Evolutionary conservation across 495 filamentous ascomycete species (phyloP).

Genomic region (Penicillium coffeae): DNA sequence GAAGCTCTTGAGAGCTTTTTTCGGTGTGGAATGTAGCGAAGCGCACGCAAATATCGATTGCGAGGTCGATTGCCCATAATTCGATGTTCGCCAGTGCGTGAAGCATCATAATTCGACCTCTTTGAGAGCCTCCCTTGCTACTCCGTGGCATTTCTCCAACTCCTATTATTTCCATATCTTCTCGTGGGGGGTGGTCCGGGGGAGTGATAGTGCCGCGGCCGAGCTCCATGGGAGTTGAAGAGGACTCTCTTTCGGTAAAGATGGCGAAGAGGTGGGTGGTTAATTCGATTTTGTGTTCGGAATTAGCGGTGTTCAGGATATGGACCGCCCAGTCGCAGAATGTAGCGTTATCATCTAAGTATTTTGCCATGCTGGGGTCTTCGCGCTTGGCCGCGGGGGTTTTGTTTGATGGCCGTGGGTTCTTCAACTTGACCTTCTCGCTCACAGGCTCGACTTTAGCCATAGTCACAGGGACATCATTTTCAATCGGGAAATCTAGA

Average conservation of each 20-base stretch:
- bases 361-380: conserved; percentile 21
- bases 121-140: conserved; percentile 43
- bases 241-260: conserved; percentile 38
- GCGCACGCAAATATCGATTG: conserved; percentile 51
- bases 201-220: conserved; percentile 33
- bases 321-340: conserved; percentile 52
- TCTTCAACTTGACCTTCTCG: conserved; percentile 49
- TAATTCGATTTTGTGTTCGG: conserved; percentile 52
- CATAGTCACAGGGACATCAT: conserved; percentile 20
- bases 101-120: conserved; percentile 49
- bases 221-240: conserved; percentile 43
- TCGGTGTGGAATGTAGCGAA: conserved; percentile 47
- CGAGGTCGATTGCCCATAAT: conserved; percentile 52
- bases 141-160: conserved; percentile 42
- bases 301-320: conserved; percentile 46
- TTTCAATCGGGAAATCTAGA: conserved; percentile 27
- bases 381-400: conserved; percentile 2
- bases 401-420: conserved; percentile 22
- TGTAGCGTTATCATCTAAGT: conserved; percentile 43
- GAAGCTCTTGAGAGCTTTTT: conserved; percentile 28
- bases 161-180: conserved; percentile 38
- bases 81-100: conserved; percentile 53
- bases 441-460: conserved; percentile 43
- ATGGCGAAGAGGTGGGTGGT: conserved; percentile 44
- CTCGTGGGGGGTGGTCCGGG: conserved; percentile 45